Evolutionary conservation across 1,284 basidiomycete species (phyloP).

Genomic region (Puccinia hordei): DNA sequence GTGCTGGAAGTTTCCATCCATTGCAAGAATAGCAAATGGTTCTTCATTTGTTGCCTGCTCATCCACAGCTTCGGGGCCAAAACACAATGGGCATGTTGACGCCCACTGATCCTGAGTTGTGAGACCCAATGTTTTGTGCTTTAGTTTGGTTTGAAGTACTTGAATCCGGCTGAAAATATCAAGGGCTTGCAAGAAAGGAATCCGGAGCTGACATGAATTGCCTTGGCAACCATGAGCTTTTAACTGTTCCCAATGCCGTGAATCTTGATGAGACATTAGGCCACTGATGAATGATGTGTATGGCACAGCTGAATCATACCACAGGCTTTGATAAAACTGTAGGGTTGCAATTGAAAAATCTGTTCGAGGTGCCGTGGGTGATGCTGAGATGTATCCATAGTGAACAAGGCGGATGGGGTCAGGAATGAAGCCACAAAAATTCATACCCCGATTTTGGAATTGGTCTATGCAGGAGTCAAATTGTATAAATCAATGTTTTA

Average conservation of each 20-base stretch:
- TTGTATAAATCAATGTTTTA: too few relatives aligned
- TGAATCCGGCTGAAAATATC: too few relatives aligned
- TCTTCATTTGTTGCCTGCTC: neutral
- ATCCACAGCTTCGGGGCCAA: neutral
- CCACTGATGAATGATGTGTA: neutral
- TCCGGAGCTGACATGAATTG: too few relatives aligned
- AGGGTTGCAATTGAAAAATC: neutral
- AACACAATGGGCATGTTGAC: neutral
- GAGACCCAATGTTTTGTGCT: neutral
- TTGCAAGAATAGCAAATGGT: neutral
- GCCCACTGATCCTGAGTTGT: neutral
- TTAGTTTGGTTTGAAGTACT: neutral
- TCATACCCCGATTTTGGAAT: too few relatives aligned
- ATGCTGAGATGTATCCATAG: too few relatives aligned
- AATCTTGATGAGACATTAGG: neutral
- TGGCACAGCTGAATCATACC: neutral
- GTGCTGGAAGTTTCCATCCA: neutral
- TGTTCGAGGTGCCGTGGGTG: neutral
- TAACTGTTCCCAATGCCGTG: too few relatives aligned
- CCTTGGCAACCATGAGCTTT: too few relatives aligned
- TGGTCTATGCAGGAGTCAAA: too few relatives aligned
- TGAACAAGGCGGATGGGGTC: too few relatives aligned
- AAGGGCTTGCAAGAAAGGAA: too few relatives aligned
- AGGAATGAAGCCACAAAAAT: too few relatives aligned
- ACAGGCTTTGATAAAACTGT: neutral